Evolutionary conservation across 345 rosid genomes (phyloP), one percentile per base, ranked within the genome.

Genomic region (Carallia brachiata): DNA sequence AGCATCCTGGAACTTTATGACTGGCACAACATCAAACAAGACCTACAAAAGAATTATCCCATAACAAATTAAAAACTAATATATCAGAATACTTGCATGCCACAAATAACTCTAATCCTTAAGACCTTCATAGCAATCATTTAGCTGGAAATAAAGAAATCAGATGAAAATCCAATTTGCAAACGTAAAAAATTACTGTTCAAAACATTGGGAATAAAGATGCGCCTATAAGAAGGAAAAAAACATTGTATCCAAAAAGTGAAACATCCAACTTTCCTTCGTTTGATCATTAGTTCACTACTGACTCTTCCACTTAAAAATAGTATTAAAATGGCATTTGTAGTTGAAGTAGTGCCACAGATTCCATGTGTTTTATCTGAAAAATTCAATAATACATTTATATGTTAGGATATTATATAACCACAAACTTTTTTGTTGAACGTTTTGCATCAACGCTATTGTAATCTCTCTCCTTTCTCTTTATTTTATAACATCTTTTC

Each of bases 1-100:
- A 62, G 98, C 98, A 82, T 94, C 96, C 78, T 78, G 84, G 78
- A 84, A 94, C 69, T 82, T 90, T 82, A 94, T 83, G 75, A 82
- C 85, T 40, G 98, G 96, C 79, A 94, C 98, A 68, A 92, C 90
- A 72, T 94, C 98, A 85, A 94, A 94, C 69, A 94, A 72, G 48
- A 94, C 98, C 98, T 94, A 61, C 75, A 78, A 56, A 40, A 82
- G 66, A 63, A 7, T 40, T 44, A 78, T 19, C 18, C 52, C 68
- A 57, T 78, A 66, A 70, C 23, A 72, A 71, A 23, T 63, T 58
- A 69, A 66, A 30, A 70, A 27, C 19, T 47, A 53, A 53, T 44
- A n/a, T 13, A 36, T 66, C 12, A 37, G 17, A 6, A 13, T 6
- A 50, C 36, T 6, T 18, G 61, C 54, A 52, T 53, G 57, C 72